A percentile compares a stretch with the other conserved stretches of the same genome.
phyloP scores from a whole-genome alignment of 2,329 filamentous ascomycete genomes.

The Xylogone sp. region DNA sequence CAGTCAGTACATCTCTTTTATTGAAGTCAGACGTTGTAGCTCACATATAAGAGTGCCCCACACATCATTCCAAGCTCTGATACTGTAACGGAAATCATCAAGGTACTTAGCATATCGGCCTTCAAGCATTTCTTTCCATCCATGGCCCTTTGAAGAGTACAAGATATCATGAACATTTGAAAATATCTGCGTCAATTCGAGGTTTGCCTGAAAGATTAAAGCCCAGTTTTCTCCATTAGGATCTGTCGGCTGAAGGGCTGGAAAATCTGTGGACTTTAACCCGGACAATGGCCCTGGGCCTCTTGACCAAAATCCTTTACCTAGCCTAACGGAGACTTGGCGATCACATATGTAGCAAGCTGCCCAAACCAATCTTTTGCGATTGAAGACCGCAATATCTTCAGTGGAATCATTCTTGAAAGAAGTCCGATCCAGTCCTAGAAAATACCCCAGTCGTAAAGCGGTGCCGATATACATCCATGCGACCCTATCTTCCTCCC shows the following conservation, averaged over 20 bases:
- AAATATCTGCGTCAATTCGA: constrained; percentile 69
- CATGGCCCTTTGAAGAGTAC: constrained; percentile 67
- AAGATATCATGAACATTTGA: constrained; percentile 71
- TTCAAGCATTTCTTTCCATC: constrained; percentile 65
- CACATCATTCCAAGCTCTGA: constrained; percentile 66
- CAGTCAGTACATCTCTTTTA: constrained; percentile 1
- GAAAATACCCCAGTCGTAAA: constrained; percentile 65
- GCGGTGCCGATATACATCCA: constrained; percentile 77
- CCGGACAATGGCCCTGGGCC: constrained; percentile 65
- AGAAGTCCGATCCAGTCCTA: constrained; percentile 65
- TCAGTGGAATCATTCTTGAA: constrained; percentile 57
- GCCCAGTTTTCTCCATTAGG: constrained; percentile 64
- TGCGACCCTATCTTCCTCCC: constrained; percentile 69
- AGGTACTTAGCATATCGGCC: constrained; percentile 74
- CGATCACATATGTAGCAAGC: constrained; percentile 59
- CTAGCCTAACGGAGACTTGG: constrained; percentile 66
- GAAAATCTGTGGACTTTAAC: constrained; percentile 35
- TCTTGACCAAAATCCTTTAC: constrained; percentile 70
- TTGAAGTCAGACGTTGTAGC: constrained; percentile 15
- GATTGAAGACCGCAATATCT: constrained; percentile 56
- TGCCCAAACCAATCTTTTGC: constrained; percentile 66
- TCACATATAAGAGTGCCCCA: constrained; percentile 64
- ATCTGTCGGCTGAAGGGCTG: constrained; percentile 55
- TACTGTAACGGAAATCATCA: constrained; percentile 66
- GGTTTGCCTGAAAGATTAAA: constrained; percentile 65